phyloP scores from a whole-genome alignment of 2,329 filamentous ascomycete species.

The Neonectria neomacrospora region DNA sequence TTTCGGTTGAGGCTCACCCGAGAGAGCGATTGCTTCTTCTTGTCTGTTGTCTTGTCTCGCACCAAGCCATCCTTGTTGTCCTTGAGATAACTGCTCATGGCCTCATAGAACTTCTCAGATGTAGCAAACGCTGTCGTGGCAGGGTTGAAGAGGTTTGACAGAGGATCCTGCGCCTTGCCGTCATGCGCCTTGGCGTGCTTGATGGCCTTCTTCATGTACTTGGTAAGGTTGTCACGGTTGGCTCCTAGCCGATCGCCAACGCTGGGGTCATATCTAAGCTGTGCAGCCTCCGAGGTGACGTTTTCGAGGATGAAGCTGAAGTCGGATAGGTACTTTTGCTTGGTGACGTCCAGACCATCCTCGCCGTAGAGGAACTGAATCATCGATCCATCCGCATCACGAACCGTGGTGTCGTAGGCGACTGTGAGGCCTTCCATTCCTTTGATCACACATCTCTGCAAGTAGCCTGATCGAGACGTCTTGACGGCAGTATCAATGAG shows the following conservation, averaged over 20 bases:
- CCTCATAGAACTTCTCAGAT: slow-evolving; percentile 84
- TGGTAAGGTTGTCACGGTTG: slow-evolving; percentile 71
- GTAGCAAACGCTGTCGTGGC: slow-evolving; percentile 84
- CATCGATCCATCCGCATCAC: slow-evolving; percentile 91
- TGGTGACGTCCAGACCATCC: slow-evolving; percentile 93
- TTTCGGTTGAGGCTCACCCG: slow-evolving; percentile 68
- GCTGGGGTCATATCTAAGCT: slow-evolving; percentile 73
- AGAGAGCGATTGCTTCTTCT: slow-evolving; percentile 40
- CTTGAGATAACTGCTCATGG: slow-evolving; percentile 81
- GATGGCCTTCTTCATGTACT: slow-evolving; percentile 83
- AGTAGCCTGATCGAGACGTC: slow-evolving; percentile 94
- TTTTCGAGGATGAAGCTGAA: slow-evolving; percentile 93
- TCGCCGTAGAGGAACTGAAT: slow-evolving; percentile 97
- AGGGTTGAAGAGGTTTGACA: slow-evolving; percentile 77
- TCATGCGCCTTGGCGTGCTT: slow-evolving; percentile 73
- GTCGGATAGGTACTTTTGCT: slow-evolving; percentile 89
- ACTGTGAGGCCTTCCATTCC: slow-evolving; percentile 96
- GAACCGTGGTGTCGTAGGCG: slow-evolving; percentile 92
- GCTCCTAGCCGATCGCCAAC: slow-evolving; percentile 58
- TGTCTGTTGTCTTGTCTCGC: slow-evolving; percentile 55
- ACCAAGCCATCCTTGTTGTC: slow-evolving; percentile 74
- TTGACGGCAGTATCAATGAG: slow-evolving; percentile 99
- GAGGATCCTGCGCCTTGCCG: slow-evolving; percentile 76
- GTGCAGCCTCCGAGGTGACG: slow-evolving; percentile 80
- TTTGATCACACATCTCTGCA: slow-evolving; percentile 97